Evolutionary conservation across 495 filamentous ascomycete species (phyloP).

Genomic region (Lasiosphaeria ovina): DNA sequence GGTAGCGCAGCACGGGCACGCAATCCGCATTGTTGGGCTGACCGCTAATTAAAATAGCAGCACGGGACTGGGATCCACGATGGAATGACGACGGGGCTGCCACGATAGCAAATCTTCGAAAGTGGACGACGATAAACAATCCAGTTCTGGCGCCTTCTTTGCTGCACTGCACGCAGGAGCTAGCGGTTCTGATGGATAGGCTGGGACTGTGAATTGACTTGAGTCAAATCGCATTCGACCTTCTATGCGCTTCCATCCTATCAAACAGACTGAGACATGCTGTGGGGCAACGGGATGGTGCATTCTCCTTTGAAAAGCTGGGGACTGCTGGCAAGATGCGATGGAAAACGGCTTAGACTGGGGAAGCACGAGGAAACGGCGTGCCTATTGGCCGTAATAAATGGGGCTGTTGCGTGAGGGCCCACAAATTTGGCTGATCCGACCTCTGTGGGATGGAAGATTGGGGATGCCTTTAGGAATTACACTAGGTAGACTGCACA

Average conservation of each 20-base stretch:
- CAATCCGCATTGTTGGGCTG: slow-evolving; percentile 16
- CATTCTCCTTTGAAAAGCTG: not conserved
- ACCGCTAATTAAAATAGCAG: slow-evolving; percentile 20
- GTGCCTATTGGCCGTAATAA: not conserved
- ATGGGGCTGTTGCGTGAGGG: not conserved
- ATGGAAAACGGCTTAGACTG: not conserved
- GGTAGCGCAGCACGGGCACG: not conserved
- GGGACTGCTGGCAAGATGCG: not conserved
- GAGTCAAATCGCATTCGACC: not conserved
- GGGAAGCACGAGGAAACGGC: not conserved
- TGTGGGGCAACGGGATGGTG: not conserved
- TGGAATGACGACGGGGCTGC: not conserved
- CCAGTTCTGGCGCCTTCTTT: not conserved
- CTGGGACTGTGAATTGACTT: not conserved
- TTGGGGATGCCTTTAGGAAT: too few species aligned
- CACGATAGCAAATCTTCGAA: not conserved
- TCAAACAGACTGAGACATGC: not conserved
- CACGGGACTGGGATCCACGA: not conserved
- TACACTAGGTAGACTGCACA: too few species aligned
- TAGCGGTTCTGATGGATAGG: not conserved
- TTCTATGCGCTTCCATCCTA: not conserved
- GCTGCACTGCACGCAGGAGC: not conserved
- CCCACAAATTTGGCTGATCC: too few species aligned
- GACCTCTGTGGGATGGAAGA: too few species aligned
- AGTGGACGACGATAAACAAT: not conserved